Evolutionary conservation across 352 stramenopile species (phyloP), one percentile per base, ranked within the genome.

Genomic region (Thalassiosira mediterranea): DNA sequence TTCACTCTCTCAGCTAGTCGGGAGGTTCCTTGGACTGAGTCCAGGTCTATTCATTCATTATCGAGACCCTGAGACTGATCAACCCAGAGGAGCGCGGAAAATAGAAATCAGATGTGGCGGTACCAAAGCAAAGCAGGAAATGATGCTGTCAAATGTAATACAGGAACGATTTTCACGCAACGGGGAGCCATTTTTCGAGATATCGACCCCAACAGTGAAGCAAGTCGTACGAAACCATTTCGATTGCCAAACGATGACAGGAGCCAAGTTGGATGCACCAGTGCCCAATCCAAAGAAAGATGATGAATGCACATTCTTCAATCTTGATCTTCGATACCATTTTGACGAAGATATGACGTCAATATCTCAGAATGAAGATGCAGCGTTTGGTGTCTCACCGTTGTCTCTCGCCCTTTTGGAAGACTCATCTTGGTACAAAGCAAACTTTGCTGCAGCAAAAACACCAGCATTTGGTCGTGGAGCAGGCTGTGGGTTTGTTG

Each of bases 351-450:
- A 78, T 56, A 62, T 78, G 69, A 78, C 69, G 23, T 29, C 59
- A 0, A 64, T 71, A 25, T 67, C 61, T 32, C 29, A 29, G 42
- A 73, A 75, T 59, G 54, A 57, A n/a, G 68, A 73, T 47, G 28
- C 51, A 28, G 58, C 73, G 19, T 65, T 68, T 48, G 25, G 42
- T 8, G 72, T 90, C 42, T 89, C 82, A n/a, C 70, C 65, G 13
- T 67, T 85, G 13, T 84, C 79, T 10, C 37, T 88, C 47, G 80
- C 80, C 13, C 53, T 88, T 4, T 56, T 88, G 40, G 71, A 85
- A 69, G 75, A 85, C 60, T 74, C 79, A 32, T 81, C 75, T n/a
- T 87, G 74, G 74, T 87, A 87, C 42, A 62, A 69, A 29, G 71
- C 62, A 29, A 77, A 85, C 51, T 87, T 76, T 37, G 42, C 32